These are phyloP conservation scores for Myxozyma udenii DNA, from an alignment of 805 yeast genomes.

Conservation along the genomic window DNA sequence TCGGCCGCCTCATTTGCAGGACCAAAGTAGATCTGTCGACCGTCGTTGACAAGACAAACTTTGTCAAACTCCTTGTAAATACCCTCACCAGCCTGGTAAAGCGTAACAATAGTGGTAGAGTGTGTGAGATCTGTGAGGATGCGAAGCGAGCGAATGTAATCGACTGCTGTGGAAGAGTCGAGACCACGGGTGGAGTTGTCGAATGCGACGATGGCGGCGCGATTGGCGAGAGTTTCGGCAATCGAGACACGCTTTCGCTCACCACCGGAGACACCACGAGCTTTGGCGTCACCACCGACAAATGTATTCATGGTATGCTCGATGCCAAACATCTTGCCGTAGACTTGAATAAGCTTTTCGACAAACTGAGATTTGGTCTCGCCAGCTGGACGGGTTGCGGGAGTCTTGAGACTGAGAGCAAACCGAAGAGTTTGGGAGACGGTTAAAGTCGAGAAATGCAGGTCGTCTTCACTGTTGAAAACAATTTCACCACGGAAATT, in stretches of 20 bases:
- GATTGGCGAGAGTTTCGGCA: conserved; percentile 46
- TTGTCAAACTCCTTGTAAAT: conserved; percentile 61
- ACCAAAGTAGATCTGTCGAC: conserved; percentile 62
- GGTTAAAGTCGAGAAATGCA: conserved; percentile 64
- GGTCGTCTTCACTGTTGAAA: conserved; percentile 65
- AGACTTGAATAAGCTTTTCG: conserved; percentile 53
- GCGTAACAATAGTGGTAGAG: conserved; percentile 60
- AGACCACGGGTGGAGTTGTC: conserved; percentile 71
- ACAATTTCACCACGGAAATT: conserved; percentile 67
- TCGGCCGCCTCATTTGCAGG: conserved; percentile 48
- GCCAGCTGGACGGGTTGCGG: conserved; percentile 52
- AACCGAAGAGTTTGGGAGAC: conserved; percentile 64
- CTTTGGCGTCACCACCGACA: conserved; percentile 59
- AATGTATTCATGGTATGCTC: conserved; percentile 57
- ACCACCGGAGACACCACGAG: conserved; percentile 71
- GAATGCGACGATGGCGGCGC: conserved; percentile 58
- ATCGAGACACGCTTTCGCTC: conserved; percentile 69
- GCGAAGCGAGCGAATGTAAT: conserved; percentile 58
- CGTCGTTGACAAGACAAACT: conserved; percentile 56
- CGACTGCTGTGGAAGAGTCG: conserved; percentile 68
- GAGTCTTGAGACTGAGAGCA: conserved; percentile 65
- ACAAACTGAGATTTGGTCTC: conserved; percentile 52
- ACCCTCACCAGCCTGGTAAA: conserved; percentile 66
- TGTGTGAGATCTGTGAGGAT: conserved; percentile 56
- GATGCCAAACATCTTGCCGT: conserved; percentile 51